These are phyloP conservation scores for Phytopythium oedochilum DNA, from an alignment of 352 stramenopile genomes.

Conservation along the genomic window DNA sequence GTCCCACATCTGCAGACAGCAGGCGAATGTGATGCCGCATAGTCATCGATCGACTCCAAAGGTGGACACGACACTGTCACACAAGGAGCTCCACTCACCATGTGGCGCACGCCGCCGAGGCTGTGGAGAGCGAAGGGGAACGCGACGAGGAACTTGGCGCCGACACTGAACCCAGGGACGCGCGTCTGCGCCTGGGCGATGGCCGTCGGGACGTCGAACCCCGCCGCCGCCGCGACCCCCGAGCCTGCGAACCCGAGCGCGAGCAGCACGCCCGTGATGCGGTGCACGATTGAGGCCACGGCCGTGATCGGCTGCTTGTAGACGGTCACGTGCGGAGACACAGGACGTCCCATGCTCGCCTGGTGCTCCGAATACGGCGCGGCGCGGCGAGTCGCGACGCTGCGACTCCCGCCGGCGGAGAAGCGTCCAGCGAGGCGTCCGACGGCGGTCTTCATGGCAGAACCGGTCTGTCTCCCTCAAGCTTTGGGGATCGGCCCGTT, in stretches of 20 bases:
- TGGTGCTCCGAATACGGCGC: conserved; percentile 81
- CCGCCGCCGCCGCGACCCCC: conserved; percentile 66
- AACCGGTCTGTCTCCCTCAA: too few species aligned
- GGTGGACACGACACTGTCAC: too few species aligned
- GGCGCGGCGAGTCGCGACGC: neutral
- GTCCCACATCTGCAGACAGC: conserved; percentile 56
- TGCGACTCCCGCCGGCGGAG: neutral
- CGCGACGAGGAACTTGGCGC: conserved; percentile 91
- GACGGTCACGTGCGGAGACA: conserved; percentile 96
- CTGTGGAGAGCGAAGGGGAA: conserved; percentile 95
- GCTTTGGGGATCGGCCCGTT: too few species aligned
- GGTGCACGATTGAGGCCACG: conserved; percentile 94
- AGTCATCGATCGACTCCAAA: too few species aligned
- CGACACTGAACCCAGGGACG: conserved; percentile 62
- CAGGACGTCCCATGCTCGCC: conserved; percentile 82
- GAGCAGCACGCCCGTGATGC: conserved; percentile 87
- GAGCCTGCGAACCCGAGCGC: conserved; percentile 74
- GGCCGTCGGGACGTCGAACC: conserved; percentile 67
- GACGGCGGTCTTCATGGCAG: neutral
- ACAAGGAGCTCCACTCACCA: too few species aligned
- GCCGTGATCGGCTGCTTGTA: conserved; percentile 94
- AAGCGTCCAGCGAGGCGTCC: neutral
- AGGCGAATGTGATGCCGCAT: neutral
- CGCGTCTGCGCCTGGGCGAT: conserved; percentile 75
- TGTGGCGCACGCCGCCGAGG: conserved; percentile 85